These are phyloP conservation scores for Schizophyllum commune DNA, from an alignment of 1,284 basidiomycete genomes.

Conservation along the genomic window DNA sequence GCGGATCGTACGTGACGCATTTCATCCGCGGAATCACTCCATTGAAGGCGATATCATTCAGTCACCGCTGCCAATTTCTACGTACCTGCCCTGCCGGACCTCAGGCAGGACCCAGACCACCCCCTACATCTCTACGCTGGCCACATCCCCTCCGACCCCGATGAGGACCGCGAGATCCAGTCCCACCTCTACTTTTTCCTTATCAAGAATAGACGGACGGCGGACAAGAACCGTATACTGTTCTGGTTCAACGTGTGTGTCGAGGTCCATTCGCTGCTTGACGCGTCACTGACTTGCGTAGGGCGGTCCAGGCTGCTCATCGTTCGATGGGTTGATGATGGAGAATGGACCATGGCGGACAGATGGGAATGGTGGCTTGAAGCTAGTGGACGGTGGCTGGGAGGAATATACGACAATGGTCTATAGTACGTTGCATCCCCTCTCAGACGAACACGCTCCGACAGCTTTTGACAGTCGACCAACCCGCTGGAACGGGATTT, in stretches of 20 bases:
- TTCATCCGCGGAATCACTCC: background rate
- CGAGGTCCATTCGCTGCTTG: background rate
- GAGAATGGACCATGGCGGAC: slow-evolving; percentile 90
- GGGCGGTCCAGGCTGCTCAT: slow-evolving; percentile 97
- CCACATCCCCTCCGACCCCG: slow-evolving; percentile 74
- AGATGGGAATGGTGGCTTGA: slow-evolving; percentile 74
- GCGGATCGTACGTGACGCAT: slow-evolving; percentile 34
- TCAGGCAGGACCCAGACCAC: slow-evolving; percentile 62
- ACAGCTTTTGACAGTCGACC: slow-evolving; percentile 62
- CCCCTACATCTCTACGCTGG: slow-evolving; percentile 79
- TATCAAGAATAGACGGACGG: slow-evolving; percentile 78
- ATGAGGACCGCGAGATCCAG: slow-evolving; percentile 50
- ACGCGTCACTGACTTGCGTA: slow-evolving; percentile 19
- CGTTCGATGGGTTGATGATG: slow-evolving; percentile 97
- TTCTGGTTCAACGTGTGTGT: slow-evolving; percentile 91
- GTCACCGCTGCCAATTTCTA: slow-evolving; percentile 75
- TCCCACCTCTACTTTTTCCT: slow-evolving; percentile 91
- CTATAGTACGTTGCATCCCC: slow-evolving; percentile 52
- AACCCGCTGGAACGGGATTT: slow-evolving; percentile 93
- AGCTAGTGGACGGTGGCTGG: slow-evolving; percentile 86
- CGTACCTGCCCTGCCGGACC: slow-evolving; percentile 67
- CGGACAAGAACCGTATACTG: slow-evolving; percentile 83
- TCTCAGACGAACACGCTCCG: slow-evolving; percentile 1
- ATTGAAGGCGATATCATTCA: background rate
- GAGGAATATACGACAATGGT: slow-evolving; percentile 97